Evolutionary conservation across 768 basidiomycete genomes (phyloP), one percentile per base, ranked within the genome.

Genomic region (Auriculariales sp.): DNA sequence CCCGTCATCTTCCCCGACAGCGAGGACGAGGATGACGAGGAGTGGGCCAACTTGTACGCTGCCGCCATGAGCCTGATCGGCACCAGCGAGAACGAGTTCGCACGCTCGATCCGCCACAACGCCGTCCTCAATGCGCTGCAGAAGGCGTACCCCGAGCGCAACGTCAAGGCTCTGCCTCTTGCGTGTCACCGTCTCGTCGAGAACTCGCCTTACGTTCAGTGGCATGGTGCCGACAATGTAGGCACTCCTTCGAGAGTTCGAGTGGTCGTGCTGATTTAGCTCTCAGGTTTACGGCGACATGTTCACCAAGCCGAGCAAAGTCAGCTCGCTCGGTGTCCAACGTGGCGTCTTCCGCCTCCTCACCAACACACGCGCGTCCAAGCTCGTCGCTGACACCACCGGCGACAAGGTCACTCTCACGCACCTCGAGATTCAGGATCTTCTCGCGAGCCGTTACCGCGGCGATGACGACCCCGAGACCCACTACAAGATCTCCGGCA

Each of bases 21-120:
- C 19, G 29, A 34, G 3, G 29, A 22, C 22, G 49, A 52, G 32
- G 42, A 51, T 3, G 27, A 44, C 19, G 22, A 49, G 2, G 51
- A 49, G n/a, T 59, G 58, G 58, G 22, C 47, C 7, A 11, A 36
- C 22, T 56, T 59, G 22, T 59, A 59, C 53, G 29, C 14, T 9
- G 52, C 46, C 3, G 59, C 59, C 4, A 30, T 48, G 50, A n/a
- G 28, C 25, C 51, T 58, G 49, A 53, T 61, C 48, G 55, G 53
- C 22, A 58, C 57, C 2, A 49, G 50, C 28, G 39, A 34, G 4
- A 32, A 25, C 11, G 49, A 56, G 39, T 61, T 59, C 52, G 52
- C 53, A 30, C 15, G 49, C 15, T 61, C 59, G 3, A 58, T 61
- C 31, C 58, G 59, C 15, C 59, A 61, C 50, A 54, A 46, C 28